Base-by-base conservation (phyloP, 352 stramenopile genomes). In the Phytophthora parvispora region DNA sequence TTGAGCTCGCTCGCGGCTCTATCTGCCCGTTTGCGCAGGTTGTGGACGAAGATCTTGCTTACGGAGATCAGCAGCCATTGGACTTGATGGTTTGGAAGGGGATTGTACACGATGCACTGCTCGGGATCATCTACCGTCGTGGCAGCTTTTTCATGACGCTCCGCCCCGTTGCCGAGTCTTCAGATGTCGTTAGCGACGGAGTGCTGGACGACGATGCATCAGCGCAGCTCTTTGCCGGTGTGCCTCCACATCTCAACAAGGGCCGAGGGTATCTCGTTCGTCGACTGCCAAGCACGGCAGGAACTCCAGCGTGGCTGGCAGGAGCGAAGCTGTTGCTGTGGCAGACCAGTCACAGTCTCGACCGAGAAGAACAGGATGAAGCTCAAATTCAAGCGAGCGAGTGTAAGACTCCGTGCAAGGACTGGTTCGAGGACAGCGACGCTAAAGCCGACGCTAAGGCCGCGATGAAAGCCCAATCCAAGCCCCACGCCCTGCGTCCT, bases 41-140 rank as follows among this genome's bases (percentile, higher is more conserved):
- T 4, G 34, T 51, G 5, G 57, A 63, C 5, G 59, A 72, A 22
- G 34, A 54, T 31, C 32, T 67, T 9, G 66, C 59, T 13, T 64
- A 60, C 13, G 61, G 72, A 15, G 60, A 45, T 0, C 58, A 73
- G 4, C 66, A 81, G 5, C 32, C 65, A 0, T 27, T 88, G 3
- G 78, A 82, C 4, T 61, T 92, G 32, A 3, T 92, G 42, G 60
- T 91, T 0, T 91, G 84, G 84, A 87, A 87, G 55, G 82, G 84
- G 9, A 72, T 91, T 18, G 77, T 92, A 3, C 67, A 92, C 36
- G 61, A 77, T n/a, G 72, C 72, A 2, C 20, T 90, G n/a, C 51
- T 92, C 25, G 72, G 89, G 3, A 60, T 91, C 6, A 67, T 90
- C 29, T 92, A 89, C 18, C 71, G 79, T 22, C 64, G 65, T 4